Conservation (phyloP, 805 yeast species). For the Starmerella floricola region DNA sequence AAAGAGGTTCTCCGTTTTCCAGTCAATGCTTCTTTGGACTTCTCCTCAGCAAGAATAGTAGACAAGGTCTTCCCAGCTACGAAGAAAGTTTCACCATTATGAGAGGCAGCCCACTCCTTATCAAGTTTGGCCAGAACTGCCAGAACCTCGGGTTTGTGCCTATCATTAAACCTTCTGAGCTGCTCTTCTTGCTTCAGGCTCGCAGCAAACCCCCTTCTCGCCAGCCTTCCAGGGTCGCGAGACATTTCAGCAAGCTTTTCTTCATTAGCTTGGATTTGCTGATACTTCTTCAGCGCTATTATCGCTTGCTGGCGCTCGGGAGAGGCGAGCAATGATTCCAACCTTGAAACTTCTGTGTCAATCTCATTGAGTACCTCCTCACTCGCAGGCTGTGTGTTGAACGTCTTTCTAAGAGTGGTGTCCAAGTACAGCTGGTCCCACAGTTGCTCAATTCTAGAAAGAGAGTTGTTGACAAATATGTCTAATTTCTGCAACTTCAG, state of each 20-base stretch:
- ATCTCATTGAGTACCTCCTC: conserved; percentile 31
- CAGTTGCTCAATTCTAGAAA: background rate
- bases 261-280: conserved; percentile 36
- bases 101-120: conserved; percentile 31
- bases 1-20: background rate
- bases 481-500: conserved; percentile 3
- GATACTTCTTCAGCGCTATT: background rate
- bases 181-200: conserved; percentile 63
- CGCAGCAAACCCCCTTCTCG: conserved; percentile 15
- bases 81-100: conserved; percentile 38
- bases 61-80: conserved; percentile 13
- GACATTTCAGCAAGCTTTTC: conserved; percentile 52
- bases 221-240: conserved; percentile 59
- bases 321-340: conserved; percentile 36
- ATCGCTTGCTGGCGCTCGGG: conserved; percentile 5
- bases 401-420: background rate
- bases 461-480: background rate
- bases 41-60: conserved; percentile 12
- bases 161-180: conserved; percentile 52
- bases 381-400: background rate
- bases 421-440: conserved; percentile 10
- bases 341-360: conserved; percentile 45
- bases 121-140: conserved; percentile 40
- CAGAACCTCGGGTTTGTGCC: conserved; percentile 54
- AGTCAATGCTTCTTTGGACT: conserved; percentile 10